Conservation (phyloP, 2,329 filamentous ascomycete species). For the Fonsecaea nubica region DNA sequence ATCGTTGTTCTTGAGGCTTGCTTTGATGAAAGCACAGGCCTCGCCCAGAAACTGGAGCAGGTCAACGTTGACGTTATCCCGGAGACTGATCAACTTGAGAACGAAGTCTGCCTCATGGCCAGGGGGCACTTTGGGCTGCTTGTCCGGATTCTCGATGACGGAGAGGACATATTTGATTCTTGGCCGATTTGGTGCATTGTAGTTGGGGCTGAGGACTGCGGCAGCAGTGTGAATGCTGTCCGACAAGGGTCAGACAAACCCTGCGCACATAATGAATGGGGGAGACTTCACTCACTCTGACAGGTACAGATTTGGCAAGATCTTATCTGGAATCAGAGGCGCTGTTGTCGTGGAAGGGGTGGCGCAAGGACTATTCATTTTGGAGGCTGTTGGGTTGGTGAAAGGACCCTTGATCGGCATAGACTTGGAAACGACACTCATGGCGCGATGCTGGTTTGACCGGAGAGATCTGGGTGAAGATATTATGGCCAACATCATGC, state of each 20-base stretch:
- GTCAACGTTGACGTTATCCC: conserved; percentile 25
- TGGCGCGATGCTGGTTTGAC: conserved; percentile 12
- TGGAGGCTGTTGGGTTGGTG: neutral
- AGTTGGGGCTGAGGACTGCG: conserved; percentile 35
- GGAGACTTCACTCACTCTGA: conserved; percentile 31
- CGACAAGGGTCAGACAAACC: neutral
- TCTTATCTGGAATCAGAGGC: conserved; percentile 34
- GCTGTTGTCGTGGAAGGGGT: conserved; percentile 32
- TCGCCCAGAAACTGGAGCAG: conserved; percentile 30
- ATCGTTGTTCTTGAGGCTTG: conserved; percentile 25
- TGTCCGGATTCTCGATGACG: conserved; percentile 24
- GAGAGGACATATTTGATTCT: conserved; percentile 35
- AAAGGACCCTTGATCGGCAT: conserved; percentile 18
- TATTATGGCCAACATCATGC: conserved; percentile 23
- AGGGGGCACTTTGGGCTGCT: conserved; percentile 28
- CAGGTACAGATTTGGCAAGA: conserved; percentile 34
- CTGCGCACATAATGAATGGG: too few relatives aligned
- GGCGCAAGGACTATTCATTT: conserved; percentile 17
- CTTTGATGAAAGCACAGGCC: conserved; percentile 31
- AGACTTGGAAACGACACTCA: conserved; percentile 15
- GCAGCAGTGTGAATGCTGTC: conserved; percentile 34
- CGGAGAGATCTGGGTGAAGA: conserved; percentile 7
- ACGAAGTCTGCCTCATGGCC: conserved; percentile 33
- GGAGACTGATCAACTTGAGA: conserved; percentile 32
- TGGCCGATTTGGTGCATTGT: conserved; percentile 29